A percentile compares a stretch with the other conserved stretches of the same genome.
phyloP scores from a whole-genome alignment of 176 grass and related monocot species.

The Hordeum marinum region DNA sequence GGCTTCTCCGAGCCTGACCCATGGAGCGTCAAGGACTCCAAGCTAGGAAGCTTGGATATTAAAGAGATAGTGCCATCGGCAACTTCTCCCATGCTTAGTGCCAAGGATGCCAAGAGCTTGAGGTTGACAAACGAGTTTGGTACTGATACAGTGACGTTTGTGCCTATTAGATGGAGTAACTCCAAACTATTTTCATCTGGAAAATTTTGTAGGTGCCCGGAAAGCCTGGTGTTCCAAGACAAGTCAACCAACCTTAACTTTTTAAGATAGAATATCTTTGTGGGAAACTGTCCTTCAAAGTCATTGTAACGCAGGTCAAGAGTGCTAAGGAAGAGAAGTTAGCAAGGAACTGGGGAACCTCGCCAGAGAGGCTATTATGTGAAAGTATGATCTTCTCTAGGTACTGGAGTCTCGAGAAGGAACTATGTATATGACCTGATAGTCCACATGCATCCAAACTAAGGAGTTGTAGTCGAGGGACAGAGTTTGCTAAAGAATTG shows the following conservation, averaged over 20 bases:
- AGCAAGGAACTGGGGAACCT: neutral
- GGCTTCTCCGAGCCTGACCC: neutral
- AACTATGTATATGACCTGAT: conserved; percentile 16
- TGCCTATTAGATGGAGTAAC: neutral
- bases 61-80: neutral
- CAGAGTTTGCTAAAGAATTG: neutral
- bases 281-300: conserved; percentile 18
- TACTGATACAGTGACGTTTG: neutral
- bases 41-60: neutral
- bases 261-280: conserved; percentile 6
- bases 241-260: neutral
- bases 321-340: neutral
- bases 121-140: neutral
- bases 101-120: neutral
- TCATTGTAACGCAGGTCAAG: neutral
- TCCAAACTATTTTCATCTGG: neutral
- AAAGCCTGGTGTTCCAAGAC: neutral
- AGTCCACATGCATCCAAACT: neutral
- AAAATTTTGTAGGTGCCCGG: neutral
- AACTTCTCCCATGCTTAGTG: neutral
- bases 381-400: neutral
- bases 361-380: neutral
- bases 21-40: neutral
- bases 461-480: conserved; percentile 16
- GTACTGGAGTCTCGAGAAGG: neutral